Base-by-base conservation (phyloP, 495 filamentous ascomycete genomes). In the Penicillium psychrofluorescens region DNA sequence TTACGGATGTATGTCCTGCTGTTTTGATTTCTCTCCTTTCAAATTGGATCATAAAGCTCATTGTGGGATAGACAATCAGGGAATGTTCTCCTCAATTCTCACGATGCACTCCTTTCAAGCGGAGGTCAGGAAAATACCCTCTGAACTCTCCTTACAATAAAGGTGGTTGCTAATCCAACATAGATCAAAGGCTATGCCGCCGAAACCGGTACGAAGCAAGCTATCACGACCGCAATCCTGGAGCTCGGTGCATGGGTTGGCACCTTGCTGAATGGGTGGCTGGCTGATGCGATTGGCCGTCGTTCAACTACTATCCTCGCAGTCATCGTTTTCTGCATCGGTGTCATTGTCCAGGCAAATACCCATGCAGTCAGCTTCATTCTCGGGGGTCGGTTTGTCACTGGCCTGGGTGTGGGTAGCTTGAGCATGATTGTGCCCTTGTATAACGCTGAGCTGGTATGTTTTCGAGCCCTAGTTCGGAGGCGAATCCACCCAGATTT, bases 221-320 rank as follows among this genome's bases (percentile, higher is more conserved):
- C 81, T 2, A 70, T 83, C 77, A 58, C 89, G 31, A 86, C 84
- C 1, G 75, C 86, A 1, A 88, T 91, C 58, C 78, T 91, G 52
- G 86, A 90, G 54, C 77, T 94, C 5, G 88, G 87, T 51, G 87
- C 86, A 35, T 90, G 86, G 86, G 48, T 90, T 12, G 88, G 88
- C 15, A 81, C 84, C 0, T 67, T 91, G 27, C 70, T 82, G 38
- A 85, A 81, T 33, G 85, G 85, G 13, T 84, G 86, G 59, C 60
- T 91, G 14, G 86, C 85, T 31, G 86, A 91, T 65, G 71, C 73
- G 8, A 58, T 85, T 12, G 86, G 83, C 28, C 76, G 88, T 36
- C 88, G 88, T 57, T 80, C 82, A 51, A 76, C 81, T 16, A 79
- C 90, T 36, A 51, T 90, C 10, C 68, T 89, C 32, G 83, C 83